These are phyloP conservation scores for Trametes hirsuta DNA, from an alignment of 1,284 basidiomycete species.

Conservation along the genomic window DNA sequence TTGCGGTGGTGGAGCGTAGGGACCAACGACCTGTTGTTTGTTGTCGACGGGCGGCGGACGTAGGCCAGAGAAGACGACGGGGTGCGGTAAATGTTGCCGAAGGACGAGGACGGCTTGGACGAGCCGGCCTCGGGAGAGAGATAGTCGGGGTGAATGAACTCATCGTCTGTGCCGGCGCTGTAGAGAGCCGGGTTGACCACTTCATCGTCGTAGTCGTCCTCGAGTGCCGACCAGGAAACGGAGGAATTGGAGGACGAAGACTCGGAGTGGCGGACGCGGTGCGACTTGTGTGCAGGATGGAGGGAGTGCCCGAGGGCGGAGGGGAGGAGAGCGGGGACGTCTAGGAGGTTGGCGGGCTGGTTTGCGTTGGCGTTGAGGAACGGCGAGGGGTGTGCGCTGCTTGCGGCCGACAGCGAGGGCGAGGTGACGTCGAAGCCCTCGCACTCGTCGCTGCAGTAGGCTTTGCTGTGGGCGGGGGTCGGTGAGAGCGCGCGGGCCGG, in stretches of 20 bases:
- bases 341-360: constrained; percentile 33
- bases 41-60: constrained; percentile 69
- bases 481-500: constrained; percentile 25
- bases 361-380: constrained; percentile 52
- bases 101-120: constrained; percentile 42
- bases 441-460: constrained; percentile 78
- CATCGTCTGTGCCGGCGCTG: constrained; percentile 43
- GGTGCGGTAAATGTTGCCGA: constrained; percentile 31
- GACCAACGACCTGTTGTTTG: constrained; percentile 66
- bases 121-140: constrained; percentile 35
- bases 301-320: constrained; percentile 50
- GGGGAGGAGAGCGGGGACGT: constrained; percentile 63
- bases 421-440: constrained; percentile 64
- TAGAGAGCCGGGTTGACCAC: constrained; percentile 35
- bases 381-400: constrained; percentile 71
- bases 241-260: constrained; percentile 64
- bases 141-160: constrained; percentile 37
- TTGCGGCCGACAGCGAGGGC: constrained; percentile 67
- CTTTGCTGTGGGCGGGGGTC: constrained; percentile 47
- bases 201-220: constrained; percentile 63
- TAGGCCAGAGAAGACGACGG: constrained; percentile 50
- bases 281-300: constrained; percentile 17
- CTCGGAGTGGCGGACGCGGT: constrained; percentile 51
- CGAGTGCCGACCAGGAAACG: constrained; percentile 56
- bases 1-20: constrained; percentile 58